Percentiles rank a stretch among this genome's conserved stretches.
Conservation (phyloP, 495 filamentous ascomycete genomes). For the Bombardia bombarda region DNA sequence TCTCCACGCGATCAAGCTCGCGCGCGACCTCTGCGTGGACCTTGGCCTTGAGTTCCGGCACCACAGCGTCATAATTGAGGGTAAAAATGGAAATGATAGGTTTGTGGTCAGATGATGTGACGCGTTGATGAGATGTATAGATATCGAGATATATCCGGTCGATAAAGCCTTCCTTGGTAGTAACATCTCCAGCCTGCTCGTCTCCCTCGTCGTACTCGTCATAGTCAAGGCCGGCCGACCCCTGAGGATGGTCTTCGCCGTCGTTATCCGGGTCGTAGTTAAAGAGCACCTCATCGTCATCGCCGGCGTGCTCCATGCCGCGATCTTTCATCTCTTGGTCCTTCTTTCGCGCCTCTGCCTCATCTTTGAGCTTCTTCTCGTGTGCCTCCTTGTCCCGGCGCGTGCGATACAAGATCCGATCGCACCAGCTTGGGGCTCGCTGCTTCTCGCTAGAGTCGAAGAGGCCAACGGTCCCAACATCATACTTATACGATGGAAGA, state of each 20-base stretch:
- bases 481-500: constrained; percentile 92
- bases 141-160: constrained; percentile 59
- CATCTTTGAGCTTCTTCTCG: constrained; percentile 56
- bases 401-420: constrained; percentile 85
- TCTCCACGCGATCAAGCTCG: constrained; percentile 85
- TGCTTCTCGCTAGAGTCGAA: constrained; percentile 95
- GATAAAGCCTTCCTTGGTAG: constrained; percentile 48
- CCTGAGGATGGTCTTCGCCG: constrained; percentile 34
- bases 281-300: constrained; percentile 80
- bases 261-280: constrained; percentile 85
- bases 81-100: constrained; percentile 75
- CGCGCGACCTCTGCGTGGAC: constrained; percentile 81
- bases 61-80: constrained; percentile 74
- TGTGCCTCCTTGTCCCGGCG: constrained; percentile 62
- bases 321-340: constrained; percentile 80
- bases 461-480: constrained; percentile 83
- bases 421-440: constrained; percentile 92
- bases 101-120: constrained; percentile 94
- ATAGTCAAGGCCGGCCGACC: constrained; percentile 41
- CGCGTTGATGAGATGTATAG: constrained; percentile 81
- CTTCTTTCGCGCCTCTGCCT: constrained; percentile 56
- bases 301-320: constrained; percentile 63
- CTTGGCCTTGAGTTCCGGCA: constrained; percentile 70
- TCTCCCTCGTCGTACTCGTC: constrained; percentile 53
- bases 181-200: constrained; percentile 28